Percentiles rank a stretch among this genome's conserved stretches.
These are phyloP conservation scores for Cucumis cinereus DNA, from an alignment of 306 rosid genomes.

Conservation along the genomic window DNA sequence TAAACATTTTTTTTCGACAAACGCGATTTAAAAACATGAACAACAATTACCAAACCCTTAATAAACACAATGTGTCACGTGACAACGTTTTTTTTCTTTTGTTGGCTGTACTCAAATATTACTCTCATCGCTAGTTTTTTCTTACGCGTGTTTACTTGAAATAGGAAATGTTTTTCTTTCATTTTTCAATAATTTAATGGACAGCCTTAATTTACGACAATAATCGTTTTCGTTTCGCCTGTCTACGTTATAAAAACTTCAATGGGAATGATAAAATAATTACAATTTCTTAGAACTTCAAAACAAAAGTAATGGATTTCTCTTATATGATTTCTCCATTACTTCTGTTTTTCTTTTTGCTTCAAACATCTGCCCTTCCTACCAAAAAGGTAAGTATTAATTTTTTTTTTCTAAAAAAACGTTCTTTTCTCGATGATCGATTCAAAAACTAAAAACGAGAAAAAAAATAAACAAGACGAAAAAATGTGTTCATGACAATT, in stretches of 20 bases:
- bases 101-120: no score
- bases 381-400: conserved; percentile 23
- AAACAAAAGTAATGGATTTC: background rate
- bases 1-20: no score
- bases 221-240: background rate
- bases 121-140: no score
- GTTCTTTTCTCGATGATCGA: no score
- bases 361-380: conserved; percentile 19
- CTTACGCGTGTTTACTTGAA: background rate
- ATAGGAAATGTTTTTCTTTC: background rate
- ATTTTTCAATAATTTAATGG: background rate
- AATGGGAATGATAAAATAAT: background rate
- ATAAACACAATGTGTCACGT: no score
- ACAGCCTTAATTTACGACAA: background rate
- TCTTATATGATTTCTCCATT: conserved; percentile 9
- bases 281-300: background rate
- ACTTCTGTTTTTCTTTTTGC: conserved; percentile 21
- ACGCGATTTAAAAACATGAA: no score
- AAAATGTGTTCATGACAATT: no score
- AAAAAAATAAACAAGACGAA: no score
- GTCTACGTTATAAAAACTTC: background rate
- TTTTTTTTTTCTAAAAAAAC: background rate
- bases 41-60: no score
- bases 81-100: no score
- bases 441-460: no score